These are phyloP conservation scores for Pseudocercospora fijiensis DNA, from an alignment of 2,329 filamentous ascomycete genomes.

Conservation along the genomic window DNA sequence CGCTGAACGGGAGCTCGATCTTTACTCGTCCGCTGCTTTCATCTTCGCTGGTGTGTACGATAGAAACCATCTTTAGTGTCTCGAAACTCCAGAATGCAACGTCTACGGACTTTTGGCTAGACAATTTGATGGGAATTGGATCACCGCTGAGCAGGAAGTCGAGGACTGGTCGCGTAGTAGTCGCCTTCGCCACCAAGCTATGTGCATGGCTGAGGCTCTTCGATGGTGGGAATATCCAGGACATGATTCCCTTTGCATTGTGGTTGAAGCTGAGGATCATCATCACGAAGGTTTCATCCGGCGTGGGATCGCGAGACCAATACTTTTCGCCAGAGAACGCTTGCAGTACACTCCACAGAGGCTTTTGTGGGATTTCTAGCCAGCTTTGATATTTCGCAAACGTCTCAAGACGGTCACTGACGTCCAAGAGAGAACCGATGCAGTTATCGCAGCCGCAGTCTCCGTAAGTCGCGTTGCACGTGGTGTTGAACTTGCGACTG, in stretches of 20 bases:
- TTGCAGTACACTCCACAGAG: conserved; percentile 53
- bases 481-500: conserved; percentile 55
- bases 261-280: conserved; percentile 51
- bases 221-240: conserved; percentile 49
- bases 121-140: conserved; percentile 21
- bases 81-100: conserved; percentile 28
- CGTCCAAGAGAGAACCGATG: conserved; percentile 53
- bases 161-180: conserved; percentile 39
- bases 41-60: conserved; percentile 26
- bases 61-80: conserved; percentile 24
- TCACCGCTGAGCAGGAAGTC: conserved; percentile 42
- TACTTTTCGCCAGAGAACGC: conserved; percentile 51
- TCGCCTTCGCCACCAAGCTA: conserved; percentile 42
- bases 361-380: conserved; percentile 42
- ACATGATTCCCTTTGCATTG: conserved; percentile 51
- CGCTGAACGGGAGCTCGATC: conserved; percentile 24
- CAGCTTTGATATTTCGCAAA: conserved; percentile 45
- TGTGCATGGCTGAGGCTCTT: conserved; percentile 40
- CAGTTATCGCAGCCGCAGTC: conserved; percentile 66
- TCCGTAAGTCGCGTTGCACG: conserved; percentile 59
- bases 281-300: conserved; percentile 50
- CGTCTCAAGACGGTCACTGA: conserved; percentile 47
- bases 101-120: conserved; percentile 21
- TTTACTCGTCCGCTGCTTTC: conserved; percentile 10
- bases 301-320: conserved; percentile 50